phyloP scores from a whole-genome alignment of 495 filamentous ascomycete genomes.

The Cladorrhinum samala region DNA sequence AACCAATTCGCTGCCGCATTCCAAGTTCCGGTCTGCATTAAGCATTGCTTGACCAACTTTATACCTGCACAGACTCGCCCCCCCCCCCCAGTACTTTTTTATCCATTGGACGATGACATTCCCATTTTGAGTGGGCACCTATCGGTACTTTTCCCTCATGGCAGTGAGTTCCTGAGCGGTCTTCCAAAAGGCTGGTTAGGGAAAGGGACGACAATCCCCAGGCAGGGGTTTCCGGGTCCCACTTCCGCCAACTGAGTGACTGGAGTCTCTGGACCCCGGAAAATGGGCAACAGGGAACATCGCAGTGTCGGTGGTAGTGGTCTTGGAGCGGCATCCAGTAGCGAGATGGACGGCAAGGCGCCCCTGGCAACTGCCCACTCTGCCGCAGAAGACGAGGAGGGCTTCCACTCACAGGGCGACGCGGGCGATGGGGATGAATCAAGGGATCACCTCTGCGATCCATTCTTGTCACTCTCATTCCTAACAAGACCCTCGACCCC shows the following conservation, averaged over 20 bases:
- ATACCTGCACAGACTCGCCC: too few species aligned
- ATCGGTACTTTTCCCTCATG: too few species aligned
- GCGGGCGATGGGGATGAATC: not conserved
- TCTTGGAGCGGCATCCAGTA: constrained; percentile 6
- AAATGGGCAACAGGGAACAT: constrained; percentile 1
- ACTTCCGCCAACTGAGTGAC: constrained; percentile 8
- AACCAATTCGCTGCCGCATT: too few species aligned
- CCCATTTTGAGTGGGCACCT: too few species aligned
- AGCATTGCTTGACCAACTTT: too few species aligned
- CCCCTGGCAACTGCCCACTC: constrained; percentile 2
- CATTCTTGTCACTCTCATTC: constrained; percentile 6
- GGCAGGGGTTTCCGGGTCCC: not conserved
- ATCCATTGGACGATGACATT: too few species aligned
- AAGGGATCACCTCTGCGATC: not conserved
- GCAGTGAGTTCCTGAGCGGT: too few species aligned
- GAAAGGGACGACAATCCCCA: too few species aligned
- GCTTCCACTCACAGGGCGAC: constrained; percentile 3
- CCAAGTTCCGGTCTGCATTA: too few species aligned
- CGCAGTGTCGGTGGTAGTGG: not conserved
- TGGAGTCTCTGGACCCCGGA: constrained; percentile 7
- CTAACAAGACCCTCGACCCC: constrained; percentile 20
- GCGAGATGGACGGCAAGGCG: constrained; percentile 12
- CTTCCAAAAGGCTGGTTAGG: too few species aligned
- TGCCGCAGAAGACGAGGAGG: not conserved
- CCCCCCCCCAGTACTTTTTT: too few species aligned